phyloP scores from a whole-genome alignment of 2,329 filamentous ascomycete species.

The Nannizzia gypsea region DNA sequence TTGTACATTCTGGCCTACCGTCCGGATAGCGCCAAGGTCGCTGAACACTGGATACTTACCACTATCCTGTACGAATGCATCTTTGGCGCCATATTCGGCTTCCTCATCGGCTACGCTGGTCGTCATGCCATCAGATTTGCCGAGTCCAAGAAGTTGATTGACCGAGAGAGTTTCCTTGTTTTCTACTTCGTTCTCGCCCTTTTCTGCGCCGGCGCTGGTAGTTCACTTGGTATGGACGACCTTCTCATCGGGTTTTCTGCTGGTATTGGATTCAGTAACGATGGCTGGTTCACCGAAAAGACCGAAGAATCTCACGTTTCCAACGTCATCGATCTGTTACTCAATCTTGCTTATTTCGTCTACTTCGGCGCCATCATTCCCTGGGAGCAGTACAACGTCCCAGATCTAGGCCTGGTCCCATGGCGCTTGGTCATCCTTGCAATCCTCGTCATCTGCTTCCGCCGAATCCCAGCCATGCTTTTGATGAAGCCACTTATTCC shows the following conservation, averaged over 20 bases:
- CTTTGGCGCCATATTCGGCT: conserved; percentile 81
- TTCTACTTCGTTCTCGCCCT: conserved; percentile 97
- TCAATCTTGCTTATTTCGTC: conserved; percentile 97
- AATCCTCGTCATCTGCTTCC: conserved; percentile 89
- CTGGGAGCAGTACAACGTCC: conserved; percentile 80
- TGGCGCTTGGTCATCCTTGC: conserved; percentile 92
- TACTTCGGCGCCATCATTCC: conserved; percentile 96
- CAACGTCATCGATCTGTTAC: conserved; percentile 93
- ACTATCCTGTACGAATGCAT: conserved; percentile 93
- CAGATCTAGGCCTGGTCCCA: conserved; percentile 59
- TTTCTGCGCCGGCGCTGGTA: conserved; percentile 89
- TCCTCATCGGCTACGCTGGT: conserved; percentile 75
- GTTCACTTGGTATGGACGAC: conserved; percentile 83
- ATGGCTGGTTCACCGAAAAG: conserved; percentile 97
- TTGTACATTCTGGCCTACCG: conserved; percentile 80
- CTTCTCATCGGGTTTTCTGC: conserved; percentile 87
- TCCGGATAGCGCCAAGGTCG: conserved; percentile 54
- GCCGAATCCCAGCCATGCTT: conserved; percentile 91
- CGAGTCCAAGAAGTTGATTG: conserved; percentile 74
- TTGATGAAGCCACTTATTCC: conserved; percentile 82
- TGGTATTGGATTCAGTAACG: conserved; percentile 97
- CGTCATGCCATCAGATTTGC: conserved; percentile 82
- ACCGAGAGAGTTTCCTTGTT: conserved; percentile 92
- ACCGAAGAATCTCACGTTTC: conserved; percentile 97
- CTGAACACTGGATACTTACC: conserved; percentile 76